A percentile compares a stretch with the other conserved stretches of the same genome.
Evolutionary conservation across 768 basidiomycete species (phyloP).

Genomic region (Suillus hirtellus): DNA sequence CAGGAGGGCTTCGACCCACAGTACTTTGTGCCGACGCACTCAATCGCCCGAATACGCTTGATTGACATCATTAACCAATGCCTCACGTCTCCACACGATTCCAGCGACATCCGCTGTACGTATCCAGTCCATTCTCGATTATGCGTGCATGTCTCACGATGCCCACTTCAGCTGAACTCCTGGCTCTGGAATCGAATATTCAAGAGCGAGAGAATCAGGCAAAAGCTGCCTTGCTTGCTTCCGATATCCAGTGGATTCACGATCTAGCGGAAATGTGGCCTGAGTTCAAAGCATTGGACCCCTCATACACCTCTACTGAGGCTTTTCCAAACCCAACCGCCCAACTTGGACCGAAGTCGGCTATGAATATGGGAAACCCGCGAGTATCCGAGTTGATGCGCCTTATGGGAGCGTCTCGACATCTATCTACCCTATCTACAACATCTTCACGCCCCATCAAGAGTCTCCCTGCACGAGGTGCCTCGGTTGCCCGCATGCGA

Average conservation of each 20-base stretch:
- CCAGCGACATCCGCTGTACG: not conserved
- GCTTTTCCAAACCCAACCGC: not conserved
- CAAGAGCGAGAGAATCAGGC: not conserved
- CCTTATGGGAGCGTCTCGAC: not conserved
- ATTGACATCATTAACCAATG: not conserved
- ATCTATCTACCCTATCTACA: not conserved
- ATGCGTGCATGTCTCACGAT: not conserved
- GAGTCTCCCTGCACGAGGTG: not conserved
- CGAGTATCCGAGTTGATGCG: not conserved
- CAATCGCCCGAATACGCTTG: not conserved
- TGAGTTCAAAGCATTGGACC: not conserved
- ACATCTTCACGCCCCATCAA: not conserved
- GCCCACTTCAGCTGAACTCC: not conserved
- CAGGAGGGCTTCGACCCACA: not conserved
- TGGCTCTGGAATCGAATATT: not conserved
- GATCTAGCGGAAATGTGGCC: not conserved
- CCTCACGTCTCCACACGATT: not conserved
- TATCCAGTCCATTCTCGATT: not conserved
- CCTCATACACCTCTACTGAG: not conserved
- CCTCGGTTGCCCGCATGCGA: not conserved
- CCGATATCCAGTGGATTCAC: not conserved
- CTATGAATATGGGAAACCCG: not conserved
- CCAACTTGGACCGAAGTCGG: not conserved
- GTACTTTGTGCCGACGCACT: not conserved
- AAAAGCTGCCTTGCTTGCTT: not conserved